These are phyloP conservation scores for Scheffersomyces quercinus DNA, from an alignment of 1,139 yeast species.

Conservation along the genomic window DNA sequence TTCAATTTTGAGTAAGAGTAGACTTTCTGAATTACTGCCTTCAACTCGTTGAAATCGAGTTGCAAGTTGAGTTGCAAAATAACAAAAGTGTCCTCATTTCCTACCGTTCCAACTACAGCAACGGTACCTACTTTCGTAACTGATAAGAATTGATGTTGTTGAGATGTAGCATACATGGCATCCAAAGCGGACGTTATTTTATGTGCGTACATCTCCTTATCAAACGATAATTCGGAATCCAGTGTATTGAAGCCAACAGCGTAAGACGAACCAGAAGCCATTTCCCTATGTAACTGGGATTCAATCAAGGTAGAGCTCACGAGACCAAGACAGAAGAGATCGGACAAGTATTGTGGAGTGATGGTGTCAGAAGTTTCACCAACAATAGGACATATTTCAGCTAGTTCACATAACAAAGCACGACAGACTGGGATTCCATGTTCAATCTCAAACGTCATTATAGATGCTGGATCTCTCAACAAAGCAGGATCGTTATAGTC, in stretches of 20 bases:
- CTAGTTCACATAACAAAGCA: slow-evolving; percentile 34
- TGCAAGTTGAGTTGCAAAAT: slow-evolving; percentile 26
- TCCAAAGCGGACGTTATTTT: slow-evolving; percentile 37
- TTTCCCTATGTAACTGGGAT: slow-evolving; percentile 48
- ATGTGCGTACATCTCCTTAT: slow-evolving; percentile 24
- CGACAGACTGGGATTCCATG: slow-evolving; percentile 44
- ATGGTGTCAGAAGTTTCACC: slow-evolving; percentile 46
- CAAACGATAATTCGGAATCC: slow-evolving; percentile 21
- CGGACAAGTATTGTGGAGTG: slow-evolving; percentile 48
- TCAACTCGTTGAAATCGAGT: slow-evolving; percentile 15
- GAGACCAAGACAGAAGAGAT: slow-evolving; percentile 40
- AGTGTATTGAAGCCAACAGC: slow-evolving; percentile 42
- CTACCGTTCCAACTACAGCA: slow-evolving; percentile 46
- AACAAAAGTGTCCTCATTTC: slow-evolving; percentile 47
- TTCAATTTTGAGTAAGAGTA: slow-evolving; percentile 18
- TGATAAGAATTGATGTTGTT: slow-evolving; percentile 45
- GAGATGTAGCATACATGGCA: slow-evolving; percentile 40
- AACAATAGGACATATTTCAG: slow-evolving; percentile 37
- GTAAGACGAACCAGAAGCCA: slow-evolving; percentile 46
- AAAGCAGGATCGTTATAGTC: slow-evolving; percentile 8
- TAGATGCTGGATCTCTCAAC: slow-evolving; percentile 11
- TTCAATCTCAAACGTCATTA: slow-evolving; percentile 35
- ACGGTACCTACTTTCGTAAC: slow-evolving; percentile 46
- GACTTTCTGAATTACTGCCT: slow-evolving; percentile 17
- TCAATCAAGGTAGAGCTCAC: slow-evolving; percentile 38